Evolutionary conservation across 129 eudicot species (phyloP).

Genomic region (Apium graveolens): DNA sequence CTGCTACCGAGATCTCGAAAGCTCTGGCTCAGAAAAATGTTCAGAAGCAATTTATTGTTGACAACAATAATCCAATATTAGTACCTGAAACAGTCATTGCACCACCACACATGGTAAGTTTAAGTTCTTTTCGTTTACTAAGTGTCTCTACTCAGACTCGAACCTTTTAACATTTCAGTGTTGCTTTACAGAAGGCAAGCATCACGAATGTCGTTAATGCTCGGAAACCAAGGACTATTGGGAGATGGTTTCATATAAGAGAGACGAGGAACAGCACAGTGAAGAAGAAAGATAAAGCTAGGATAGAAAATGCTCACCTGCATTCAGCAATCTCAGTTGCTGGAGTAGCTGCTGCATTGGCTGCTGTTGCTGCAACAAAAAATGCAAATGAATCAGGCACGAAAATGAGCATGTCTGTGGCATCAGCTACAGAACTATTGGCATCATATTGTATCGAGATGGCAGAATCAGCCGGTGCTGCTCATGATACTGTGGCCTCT

Average conservation of each 20-base stretch:
- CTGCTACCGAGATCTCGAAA: conserved; percentile 66
- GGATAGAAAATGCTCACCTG: conserved; percentile 55
- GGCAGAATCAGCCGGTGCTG: conserved; percentile 73
- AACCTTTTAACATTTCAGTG: background rate
- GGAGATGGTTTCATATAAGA: conserved; percentile 50
- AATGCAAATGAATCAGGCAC: conserved; percentile 30
- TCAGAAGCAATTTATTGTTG: conserved; percentile 16
- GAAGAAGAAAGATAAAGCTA: conserved; percentile 61
- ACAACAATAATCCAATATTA: conserved; percentile 15
- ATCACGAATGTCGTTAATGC: conserved; percentile 16
- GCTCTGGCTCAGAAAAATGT: conserved; percentile 52
- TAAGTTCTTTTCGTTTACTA: background rate
- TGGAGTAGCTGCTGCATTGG: conserved; percentile 74
- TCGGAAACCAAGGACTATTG: conserved; percentile 24
- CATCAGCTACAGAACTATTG: conserved; percentile 72
- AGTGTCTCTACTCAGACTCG: background rate
- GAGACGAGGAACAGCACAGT: conserved; percentile 13
- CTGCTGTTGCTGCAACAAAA: conserved; percentile 49
- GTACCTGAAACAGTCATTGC: conserved; percentile 36
- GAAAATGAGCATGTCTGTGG: conserved; percentile 54
- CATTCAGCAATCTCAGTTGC: conserved; percentile 77
- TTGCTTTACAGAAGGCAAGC: conserved; percentile 26
- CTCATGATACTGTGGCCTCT: conserved; percentile 51
- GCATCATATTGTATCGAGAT: conserved; percentile 76
- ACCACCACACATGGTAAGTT: conserved; percentile 42